phyloP scores from a whole-genome alignment of 2,329 filamentous ascomycete genomes.

The Verticillium longisporum region DNA sequence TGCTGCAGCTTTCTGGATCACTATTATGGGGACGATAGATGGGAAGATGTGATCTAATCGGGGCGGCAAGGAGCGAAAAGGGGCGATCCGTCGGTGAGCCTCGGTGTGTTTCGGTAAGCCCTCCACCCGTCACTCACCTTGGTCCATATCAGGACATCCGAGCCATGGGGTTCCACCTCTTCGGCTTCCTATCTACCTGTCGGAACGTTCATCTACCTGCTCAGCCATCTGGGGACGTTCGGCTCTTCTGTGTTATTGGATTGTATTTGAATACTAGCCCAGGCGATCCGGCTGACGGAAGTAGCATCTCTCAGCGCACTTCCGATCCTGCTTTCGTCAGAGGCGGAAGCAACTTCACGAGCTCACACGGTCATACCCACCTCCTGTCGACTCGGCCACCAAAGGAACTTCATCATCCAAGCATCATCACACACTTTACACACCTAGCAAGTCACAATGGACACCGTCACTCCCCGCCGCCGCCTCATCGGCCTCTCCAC shows the following conservation, averaged over 20 bases:
- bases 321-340: background rate
- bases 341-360: background rate
- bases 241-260: too few relatives aligned
- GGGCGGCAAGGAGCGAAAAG: background rate
- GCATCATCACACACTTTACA: background rate
- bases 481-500: conserved; percentile 68
- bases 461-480: background rate
- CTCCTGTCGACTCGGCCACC: too few relatives aligned
- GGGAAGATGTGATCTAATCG: background rate
- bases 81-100: background rate
- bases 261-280: too few relatives aligned
- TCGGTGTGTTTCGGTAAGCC: background rate
- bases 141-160: background rate
- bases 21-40: background rate
- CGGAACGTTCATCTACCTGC: background rate
- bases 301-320: background rate
- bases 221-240: too few relatives aligned
- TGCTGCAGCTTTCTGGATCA: too few relatives aligned
- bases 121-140: background rate
- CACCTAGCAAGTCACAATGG: background rate
- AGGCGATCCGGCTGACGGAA: background rate
- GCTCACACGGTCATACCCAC: background rate
- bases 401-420: too few relatives aligned
- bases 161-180: background rate
- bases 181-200: background rate